Evolutionary conservation across 305 asterid genomes (phyloP).

Genomic region (Andrographis paniculata): DNA sequence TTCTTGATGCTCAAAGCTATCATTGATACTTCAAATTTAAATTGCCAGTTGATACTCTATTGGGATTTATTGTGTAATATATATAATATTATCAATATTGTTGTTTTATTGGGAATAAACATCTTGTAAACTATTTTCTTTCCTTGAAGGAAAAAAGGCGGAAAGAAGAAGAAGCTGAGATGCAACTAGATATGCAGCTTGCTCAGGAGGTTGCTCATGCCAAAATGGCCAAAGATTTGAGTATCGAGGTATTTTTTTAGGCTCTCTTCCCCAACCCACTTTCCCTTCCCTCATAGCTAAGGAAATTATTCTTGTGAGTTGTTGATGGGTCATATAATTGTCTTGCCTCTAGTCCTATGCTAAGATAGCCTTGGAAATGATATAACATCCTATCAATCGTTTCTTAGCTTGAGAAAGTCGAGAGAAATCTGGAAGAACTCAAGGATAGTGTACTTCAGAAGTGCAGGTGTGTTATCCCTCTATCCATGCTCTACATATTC

Average conservation of each 20-base stretch:
- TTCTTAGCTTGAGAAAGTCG: conserved; percentile 59
- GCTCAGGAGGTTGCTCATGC: conserved; percentile 67
- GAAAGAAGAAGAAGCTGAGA: conserved; percentile 77
- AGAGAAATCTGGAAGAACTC: conserved; percentile 51
- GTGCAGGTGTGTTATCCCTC: conserved; percentile 61
- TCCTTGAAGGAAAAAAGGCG: conserved; percentile 61
- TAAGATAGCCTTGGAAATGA: conserved; percentile 6
- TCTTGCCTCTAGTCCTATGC: conserved; percentile 2
- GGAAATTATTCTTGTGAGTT: no score
- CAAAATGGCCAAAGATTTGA: conserved; percentile 59
- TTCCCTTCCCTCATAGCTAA: no score
- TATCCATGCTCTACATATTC: no score
- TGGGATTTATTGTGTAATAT: conserved; percentile 4
- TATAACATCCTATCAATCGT: conserved; percentile 14
- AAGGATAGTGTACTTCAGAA: conserved; percentile 59
- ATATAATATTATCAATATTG: no score
- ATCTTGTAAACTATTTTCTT: conserved; percentile 11
- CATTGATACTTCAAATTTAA: not conserved
- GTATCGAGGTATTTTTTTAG: conserved; percentile 76
- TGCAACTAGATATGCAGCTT: conserved; percentile 38
- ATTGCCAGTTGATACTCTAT: not conserved
- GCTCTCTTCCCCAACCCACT: no score
- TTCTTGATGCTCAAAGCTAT: not conserved
- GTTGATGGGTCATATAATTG: conserved; percentile 10
- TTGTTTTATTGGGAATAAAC: conserved; percentile 10